phyloP scores from a whole-genome alignment of 371 early-diverging fungal species.

The Mucor lusitanicus region DNA sequence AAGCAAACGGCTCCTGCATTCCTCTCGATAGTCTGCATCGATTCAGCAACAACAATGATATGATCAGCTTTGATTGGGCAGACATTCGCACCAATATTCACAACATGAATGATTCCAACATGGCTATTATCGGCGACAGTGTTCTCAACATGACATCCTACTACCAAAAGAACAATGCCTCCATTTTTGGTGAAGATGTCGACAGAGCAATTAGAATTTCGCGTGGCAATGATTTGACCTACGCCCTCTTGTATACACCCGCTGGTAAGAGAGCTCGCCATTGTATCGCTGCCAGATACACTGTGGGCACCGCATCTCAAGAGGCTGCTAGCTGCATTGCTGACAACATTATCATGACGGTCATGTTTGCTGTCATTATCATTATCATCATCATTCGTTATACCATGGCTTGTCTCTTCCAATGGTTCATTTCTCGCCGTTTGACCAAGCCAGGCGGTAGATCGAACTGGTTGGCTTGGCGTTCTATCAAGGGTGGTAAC shows the following conservation, averaged over 20 bases:
- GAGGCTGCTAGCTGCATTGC: slow-evolving; percentile 58
- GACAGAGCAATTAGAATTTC: slow-evolving; percentile 27
- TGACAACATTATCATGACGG: slow-evolving; percentile 48
- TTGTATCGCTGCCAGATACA: slow-evolving; percentile 44
- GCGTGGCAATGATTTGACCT: slow-evolving; percentile 48
- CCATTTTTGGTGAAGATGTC: slow-evolving; percentile 34
- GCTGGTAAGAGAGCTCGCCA: slow-evolving; percentile 36
- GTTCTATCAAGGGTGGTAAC: slow-evolving; percentile 54
- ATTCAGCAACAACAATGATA: not conserved
- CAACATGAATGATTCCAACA: not conserved
- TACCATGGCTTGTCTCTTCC: slow-evolving; percentile 61
- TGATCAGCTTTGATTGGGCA: slow-evolving; percentile 22
- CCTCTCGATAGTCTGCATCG: slow-evolving; percentile 6
- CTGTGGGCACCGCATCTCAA: slow-evolving; percentile 48
- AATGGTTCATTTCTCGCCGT: slow-evolving; percentile 51
- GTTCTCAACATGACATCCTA: slow-evolving; percentile 5
- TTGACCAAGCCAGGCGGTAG: slow-evolving; percentile 52
- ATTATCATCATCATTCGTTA: slow-evolving; percentile 53
- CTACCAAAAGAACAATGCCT: slow-evolving; percentile 10
- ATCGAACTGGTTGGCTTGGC: slow-evolving; percentile 52
- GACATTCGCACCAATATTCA: slow-evolving; percentile 11
- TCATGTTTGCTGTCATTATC: slow-evolving; percentile 47
- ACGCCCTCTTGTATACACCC: slow-evolving; percentile 39
- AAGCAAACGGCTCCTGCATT: slow-evolving; percentile 12
- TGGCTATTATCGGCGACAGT: slow-evolving; percentile 11